These are phyloP conservation scores for Agarophyton chilense DNA, from an alignment of 23 red algal species.

Conservation along the genomic window DNA sequence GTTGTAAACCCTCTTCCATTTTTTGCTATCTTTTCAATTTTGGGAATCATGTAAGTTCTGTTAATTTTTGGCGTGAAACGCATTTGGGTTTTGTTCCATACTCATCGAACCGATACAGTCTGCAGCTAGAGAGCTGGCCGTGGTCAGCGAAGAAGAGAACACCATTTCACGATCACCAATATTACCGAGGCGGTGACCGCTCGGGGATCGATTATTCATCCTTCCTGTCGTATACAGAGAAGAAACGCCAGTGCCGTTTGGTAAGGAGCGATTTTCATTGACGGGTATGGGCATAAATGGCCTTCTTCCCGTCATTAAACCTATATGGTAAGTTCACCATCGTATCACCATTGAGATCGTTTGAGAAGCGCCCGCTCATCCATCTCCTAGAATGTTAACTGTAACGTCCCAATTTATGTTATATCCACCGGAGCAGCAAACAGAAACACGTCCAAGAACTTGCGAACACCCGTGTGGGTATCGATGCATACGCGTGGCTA, in stretches of 20 bases:
- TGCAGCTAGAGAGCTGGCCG: too few relatives aligned
- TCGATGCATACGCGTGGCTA: constrained; percentile 91
- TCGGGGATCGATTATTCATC: neutral
- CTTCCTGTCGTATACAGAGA: neutral
- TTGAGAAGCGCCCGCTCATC: neutral
- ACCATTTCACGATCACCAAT: too few relatives aligned
- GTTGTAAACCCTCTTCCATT: neutral
- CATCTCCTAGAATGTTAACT: neutral
- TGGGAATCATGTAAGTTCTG: too few relatives aligned
- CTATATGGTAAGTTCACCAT: constrained; percentile 66
- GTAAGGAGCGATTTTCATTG: neutral
- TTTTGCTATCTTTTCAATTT: neutral
- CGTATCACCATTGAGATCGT: neutral
- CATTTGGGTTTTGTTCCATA: neutral
- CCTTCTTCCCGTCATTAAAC: constrained; percentile 79
- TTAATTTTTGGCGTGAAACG: constrained; percentile 17
- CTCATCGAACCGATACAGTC: neutral
- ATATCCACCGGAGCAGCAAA: constrained; percentile 17
- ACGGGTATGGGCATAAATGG: constrained; percentile 88
- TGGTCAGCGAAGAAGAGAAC: too few relatives aligned
- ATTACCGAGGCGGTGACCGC: neutral
- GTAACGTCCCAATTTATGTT: neutral
- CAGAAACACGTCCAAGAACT: constrained; percentile 76
- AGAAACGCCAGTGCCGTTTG: neutral
- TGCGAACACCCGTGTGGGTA: constrained; percentile 70